Evolutionary conservation across 495 filamentous ascomycete genomes (phyloP).

Genomic region (Pseudoneurospora amorphoporcata): DNA sequence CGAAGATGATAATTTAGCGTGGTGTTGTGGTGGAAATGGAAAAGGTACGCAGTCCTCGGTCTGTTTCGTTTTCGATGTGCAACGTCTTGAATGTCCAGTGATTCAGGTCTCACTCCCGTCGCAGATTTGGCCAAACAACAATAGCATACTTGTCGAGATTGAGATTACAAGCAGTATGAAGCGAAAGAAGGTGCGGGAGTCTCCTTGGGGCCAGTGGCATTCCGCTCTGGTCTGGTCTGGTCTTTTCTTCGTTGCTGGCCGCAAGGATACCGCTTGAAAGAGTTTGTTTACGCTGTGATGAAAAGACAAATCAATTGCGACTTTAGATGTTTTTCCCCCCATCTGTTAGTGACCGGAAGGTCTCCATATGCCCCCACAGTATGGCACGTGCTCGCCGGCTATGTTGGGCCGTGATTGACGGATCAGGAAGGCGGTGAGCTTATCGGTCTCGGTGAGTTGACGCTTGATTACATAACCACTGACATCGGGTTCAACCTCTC

Average conservation of each 20-base stretch:
- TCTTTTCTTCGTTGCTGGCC: background rate
- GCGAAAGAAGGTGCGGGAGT: background rate
- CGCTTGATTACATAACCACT: background rate
- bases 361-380: background rate
- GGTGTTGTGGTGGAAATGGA: background rate
- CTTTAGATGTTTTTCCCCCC: background rate
- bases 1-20: background rate
- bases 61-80: background rate
- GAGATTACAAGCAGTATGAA: background rate
- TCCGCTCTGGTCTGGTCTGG: background rate
- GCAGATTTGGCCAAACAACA: background rate
- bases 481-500: background rate
- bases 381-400: constrained; percentile 5
- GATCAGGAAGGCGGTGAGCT: constrained; percentile 7
- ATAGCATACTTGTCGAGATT: background rate
- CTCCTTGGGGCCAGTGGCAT: background rate
- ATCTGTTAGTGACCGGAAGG: background rate
- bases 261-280: background rate
- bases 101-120: background rate
- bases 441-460: background rate
- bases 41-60: background rate
- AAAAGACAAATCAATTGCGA: background rate
- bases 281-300: background rate
- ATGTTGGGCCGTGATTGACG: background rate
- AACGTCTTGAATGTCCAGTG: background rate